phyloP scores from a whole-genome alignment of 169 alveolate species.

The Toxoplasma gondii region DNA sequence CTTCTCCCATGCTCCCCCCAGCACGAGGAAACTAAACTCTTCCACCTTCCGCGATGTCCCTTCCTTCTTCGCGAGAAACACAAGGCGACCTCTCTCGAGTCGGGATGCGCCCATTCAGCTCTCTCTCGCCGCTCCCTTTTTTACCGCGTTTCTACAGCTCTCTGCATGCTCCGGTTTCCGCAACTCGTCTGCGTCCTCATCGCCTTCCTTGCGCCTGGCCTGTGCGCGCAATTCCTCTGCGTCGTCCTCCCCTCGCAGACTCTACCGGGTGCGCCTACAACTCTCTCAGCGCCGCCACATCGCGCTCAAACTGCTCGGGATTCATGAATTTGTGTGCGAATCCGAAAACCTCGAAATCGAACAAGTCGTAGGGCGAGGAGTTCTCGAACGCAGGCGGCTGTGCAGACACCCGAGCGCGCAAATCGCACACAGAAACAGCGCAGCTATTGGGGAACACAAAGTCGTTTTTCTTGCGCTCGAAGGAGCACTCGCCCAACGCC shows the following conservation, averaged over 20 bases:
- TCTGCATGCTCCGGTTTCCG: not conserved
- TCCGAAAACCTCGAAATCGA: constrained; percentile 82
- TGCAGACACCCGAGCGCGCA: not conserved
- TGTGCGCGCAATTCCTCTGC: too few relatives aligned
- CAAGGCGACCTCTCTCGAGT: too few relatives aligned
- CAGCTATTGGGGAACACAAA: not conserved
- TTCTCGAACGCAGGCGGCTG: constrained; percentile 54
- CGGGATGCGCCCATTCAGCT: too few relatives aligned
- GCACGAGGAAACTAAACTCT: too few relatives aligned
- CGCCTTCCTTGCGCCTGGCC: too few relatives aligned
- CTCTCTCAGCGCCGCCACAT: constrained; percentile 63
- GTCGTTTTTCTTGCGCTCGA: not conserved
- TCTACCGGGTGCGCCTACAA: constrained; percentile 46
- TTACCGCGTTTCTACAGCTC: not conserved
- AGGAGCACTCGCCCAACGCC: not conserved
- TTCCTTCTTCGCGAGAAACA: too few relatives aligned
- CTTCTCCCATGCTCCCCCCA: not conserved
- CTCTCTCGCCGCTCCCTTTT: not conserved
- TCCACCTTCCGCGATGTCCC: too few relatives aligned
- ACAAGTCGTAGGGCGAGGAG: constrained; percentile 61
- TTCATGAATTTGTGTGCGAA: constrained; percentile 80
- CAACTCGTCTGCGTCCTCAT: not conserved
- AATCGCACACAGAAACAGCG: not conserved
- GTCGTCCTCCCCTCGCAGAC: too few relatives aligned
- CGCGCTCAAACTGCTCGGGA: constrained; percentile 77